Evolutionary conservation across 2,329 filamentous ascomycete species (phyloP).

Genomic region (Epichloe brachyelytri): DNA sequence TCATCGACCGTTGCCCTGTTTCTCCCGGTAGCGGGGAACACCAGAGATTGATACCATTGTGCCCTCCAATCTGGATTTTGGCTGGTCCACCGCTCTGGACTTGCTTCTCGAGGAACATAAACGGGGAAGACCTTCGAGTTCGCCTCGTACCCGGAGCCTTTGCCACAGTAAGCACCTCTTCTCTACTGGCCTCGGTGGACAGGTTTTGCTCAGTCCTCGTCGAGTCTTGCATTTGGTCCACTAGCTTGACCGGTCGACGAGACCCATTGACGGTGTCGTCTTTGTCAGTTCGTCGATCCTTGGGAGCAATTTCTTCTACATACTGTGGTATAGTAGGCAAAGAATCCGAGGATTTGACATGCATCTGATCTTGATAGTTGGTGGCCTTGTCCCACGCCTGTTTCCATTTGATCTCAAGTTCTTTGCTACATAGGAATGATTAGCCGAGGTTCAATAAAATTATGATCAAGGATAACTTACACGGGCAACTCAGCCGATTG

Average conservation of each 20-base stretch:
- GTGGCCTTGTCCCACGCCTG: not conserved
- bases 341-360: not conserved
- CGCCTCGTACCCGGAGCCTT: slow-evolving; percentile 11
- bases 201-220: not conserved
- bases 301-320: not conserved
- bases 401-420: not conserved
- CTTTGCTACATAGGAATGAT: not conserved
- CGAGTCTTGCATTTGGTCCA: slow-evolving; percentile 2
- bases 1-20: slow-evolving; percentile 54
- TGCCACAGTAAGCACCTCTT: not conserved
- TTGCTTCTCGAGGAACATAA: slow-evolving; percentile 5
- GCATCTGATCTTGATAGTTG: not conserved
- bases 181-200: not conserved
- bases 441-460: not conserved
- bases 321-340: not conserved
- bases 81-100: slow-evolving; percentile 33
- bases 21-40: slow-evolving; percentile 45
- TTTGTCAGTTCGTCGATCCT: not conserved
- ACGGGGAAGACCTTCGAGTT: slow-evolving; percentile 13
- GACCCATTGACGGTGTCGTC: not conserved
- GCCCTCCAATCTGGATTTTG: slow-evolving; percentile 37
- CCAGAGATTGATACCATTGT: slow-evolving; percentile 44
- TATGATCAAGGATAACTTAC: not conserved
- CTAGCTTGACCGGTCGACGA: not conserved
- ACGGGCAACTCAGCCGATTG: not conserved